Evolutionary conservation across 495 filamentous ascomycete genomes (phyloP), one percentile per base, ranked within the genome.

Genomic region (Penicillium alfredii): DNA sequence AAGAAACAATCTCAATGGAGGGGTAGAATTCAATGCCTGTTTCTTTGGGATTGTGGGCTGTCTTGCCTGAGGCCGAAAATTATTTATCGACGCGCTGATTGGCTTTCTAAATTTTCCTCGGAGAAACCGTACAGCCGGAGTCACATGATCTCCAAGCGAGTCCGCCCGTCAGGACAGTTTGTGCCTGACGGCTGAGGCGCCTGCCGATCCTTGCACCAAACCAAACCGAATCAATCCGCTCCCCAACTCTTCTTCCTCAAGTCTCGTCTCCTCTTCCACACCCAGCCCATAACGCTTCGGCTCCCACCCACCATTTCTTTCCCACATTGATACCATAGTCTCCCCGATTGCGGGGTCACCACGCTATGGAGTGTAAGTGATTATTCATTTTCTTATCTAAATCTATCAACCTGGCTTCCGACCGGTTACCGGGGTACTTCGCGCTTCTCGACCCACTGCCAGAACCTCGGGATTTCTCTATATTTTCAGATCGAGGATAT

Each of bases 281-380:
- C 27, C 33, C 26, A 19, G 34, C 40, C 27, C 40, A 33, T 31
- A 47, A 31, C 21, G 27, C 36, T 51, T 49, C 42, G 34, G 35
- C 42, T 37, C 40, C 47, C 49, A 39, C 45, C 56, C 49, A 45
- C 42, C 54, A 61, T 55, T 57, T 41, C 33, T 45, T 43, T 49
- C 27, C 30, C 41, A 56, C 44, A 53, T 53, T 60, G 45, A 54
- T 54, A 45, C 32, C 30, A 32, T 49, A 46, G 23, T 31, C 40
- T 44, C 45, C 56, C 57, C 62, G 57, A 30, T 53, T 46, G 51
- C 45, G 66, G 67, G 67, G 67, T 71, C 67, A 68, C 67, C 67
- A 60, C 64, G 67, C 65, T 68, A 66, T 67, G 61, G 61, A 68
- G 48, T 63, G 67, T 71, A 57, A 67, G 67, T 68, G 21, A 48